Percentiles rank a stretch among this genome's conserved stretches.
These are phyloP conservation scores for Kwoniella newhampshirensis DNA, from an alignment of 768 basidiomycete genomes.

Conservation along the genomic window DNA sequence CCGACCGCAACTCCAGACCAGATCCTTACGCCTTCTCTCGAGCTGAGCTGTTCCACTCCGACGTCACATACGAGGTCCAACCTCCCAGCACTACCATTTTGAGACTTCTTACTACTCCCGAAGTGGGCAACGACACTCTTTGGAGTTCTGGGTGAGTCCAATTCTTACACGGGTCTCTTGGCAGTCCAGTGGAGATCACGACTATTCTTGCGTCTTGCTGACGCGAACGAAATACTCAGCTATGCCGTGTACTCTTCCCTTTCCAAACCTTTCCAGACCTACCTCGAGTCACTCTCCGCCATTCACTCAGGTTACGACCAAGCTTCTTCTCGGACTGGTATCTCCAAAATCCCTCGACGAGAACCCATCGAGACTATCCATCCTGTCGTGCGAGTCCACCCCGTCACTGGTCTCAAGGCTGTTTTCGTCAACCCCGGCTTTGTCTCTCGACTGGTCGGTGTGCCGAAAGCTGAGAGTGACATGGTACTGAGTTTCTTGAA, in stretches of 20 bases:
- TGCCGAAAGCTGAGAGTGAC: constrained; percentile 82
- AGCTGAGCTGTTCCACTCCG: constrained; percentile 77
- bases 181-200: not conserved
- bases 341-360: constrained; percentile 69
- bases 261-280: constrained; percentile 70
- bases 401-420: constrained; percentile 79
- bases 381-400: constrained; percentile 79
- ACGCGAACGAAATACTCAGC: constrained; percentile 51
- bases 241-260: constrained; percentile 81
- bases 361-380: constrained; percentile 60
- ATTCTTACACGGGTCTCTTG: not conserved
- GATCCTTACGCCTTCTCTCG: constrained; percentile 64
- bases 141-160: constrained; percentile 71
- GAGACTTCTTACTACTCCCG: constrained; percentile 69
- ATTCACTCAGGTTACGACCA: constrained; percentile 76
- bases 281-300: constrained; percentile 70
- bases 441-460: constrained; percentile 72
- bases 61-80: constrained; percentile 73
- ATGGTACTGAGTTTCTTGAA: constrained; percentile 68
- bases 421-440: constrained; percentile 82
- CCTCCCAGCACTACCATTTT: constrained; percentile 71
- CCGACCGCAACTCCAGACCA: constrained; percentile 50
- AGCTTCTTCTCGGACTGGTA: constrained; percentile 70
- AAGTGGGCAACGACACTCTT: constrained; percentile 73
- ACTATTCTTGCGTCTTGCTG: not conserved